Evolutionary conservation across 2,329 filamentous ascomycete species (phyloP), one percentile per base, ranked within the genome.

Genomic region (Phaeophleospora eucalypticola): DNA sequence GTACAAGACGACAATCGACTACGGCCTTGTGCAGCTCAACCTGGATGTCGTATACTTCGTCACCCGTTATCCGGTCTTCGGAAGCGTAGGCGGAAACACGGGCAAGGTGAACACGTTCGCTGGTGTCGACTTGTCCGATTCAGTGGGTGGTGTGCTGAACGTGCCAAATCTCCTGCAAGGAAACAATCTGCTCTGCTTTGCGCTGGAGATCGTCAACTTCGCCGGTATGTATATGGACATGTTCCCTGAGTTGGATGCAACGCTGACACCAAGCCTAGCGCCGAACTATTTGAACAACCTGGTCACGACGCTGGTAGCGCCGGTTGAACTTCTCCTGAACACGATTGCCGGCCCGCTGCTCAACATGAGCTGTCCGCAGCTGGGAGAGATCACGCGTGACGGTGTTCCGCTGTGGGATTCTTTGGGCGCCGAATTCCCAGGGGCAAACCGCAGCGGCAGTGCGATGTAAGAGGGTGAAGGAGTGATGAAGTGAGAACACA

Each of bases 81-180:
- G 34, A 38, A 48, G 44, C 10, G 37, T 61, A 17, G 57, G 58
- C 18, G 55, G 58, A 17, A 61, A 61, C 27, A 48, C 46, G 2
- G 56, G 56, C 15, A 41, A 43, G 14, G 58, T 60, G 15, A 58
- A 61, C 43, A 52, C 56, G 4, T 61, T 59, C 48, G 41, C 51
- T 2, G 55, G 55, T 15, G 50, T 58, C 33, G 43, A 60, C 34
- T 47, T 67, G 6, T 49, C 42, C 2, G 54, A 69, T 42, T 50
- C 72, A 10, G 71, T 64, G 9, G 60, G 59, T 9, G 70, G 70
- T n/a, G 56, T 77, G 0, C 65, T 71, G 43, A 76, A 73, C 48
- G 51, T 60, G 4, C 48, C 57, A 4, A 43, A 43, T 12, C 18
- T 56, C 35, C 42, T 54, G 7, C 29, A 51, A 27, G 37, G 36